phyloP scores from a whole-genome alignment of 768 basidiomycete genomes.

The Russula earlei region DNA sequence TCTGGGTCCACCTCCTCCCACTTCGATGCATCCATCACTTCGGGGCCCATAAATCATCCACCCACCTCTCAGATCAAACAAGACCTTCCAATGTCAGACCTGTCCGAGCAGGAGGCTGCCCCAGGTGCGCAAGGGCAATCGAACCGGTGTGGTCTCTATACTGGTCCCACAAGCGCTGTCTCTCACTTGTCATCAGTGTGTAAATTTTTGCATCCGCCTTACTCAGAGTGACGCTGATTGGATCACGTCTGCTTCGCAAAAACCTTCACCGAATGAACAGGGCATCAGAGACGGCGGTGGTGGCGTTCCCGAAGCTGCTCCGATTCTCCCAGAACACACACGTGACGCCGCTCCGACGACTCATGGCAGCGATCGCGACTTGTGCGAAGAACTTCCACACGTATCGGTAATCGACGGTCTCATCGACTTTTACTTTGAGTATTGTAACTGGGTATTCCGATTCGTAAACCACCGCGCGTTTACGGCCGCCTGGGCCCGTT shows the following conservation, averaged over 20 bases:
- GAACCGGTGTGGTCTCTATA: conserved; percentile 59
- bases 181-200: conserved; percentile 57
- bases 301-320: background rate
- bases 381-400: conserved; percentile 55
- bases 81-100: conserved; percentile 20
- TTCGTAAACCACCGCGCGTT: conserved; percentile 62
- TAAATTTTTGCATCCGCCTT: conserved; percentile 16
- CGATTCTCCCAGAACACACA: conserved; percentile 24
- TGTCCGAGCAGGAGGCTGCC: conserved; percentile 39
- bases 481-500: conserved; percentile 57
- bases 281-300: conserved; percentile 26
- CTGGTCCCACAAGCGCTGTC: conserved; percentile 70
- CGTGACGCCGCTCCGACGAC: conserved; percentile 35
- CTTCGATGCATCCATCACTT: conserved; percentile 19
- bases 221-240: background rate
- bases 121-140: conserved; percentile 64
- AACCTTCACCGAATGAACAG: conserved; percentile 19
- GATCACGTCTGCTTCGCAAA: background rate
- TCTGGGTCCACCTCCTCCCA: conserved; percentile 19
- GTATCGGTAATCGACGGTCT: conserved; percentile 64
- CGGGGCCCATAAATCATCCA: conserved; percentile 25
- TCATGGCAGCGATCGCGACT: conserved; percentile 62
- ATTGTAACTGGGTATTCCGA: conserved; percentile 83
- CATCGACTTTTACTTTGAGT: conserved; percentile 70
- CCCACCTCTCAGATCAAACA: background rate